phyloP scores from a whole-genome alignment of 163 green algal species.

The Chlamydomonas reinhardtii region DNA sequence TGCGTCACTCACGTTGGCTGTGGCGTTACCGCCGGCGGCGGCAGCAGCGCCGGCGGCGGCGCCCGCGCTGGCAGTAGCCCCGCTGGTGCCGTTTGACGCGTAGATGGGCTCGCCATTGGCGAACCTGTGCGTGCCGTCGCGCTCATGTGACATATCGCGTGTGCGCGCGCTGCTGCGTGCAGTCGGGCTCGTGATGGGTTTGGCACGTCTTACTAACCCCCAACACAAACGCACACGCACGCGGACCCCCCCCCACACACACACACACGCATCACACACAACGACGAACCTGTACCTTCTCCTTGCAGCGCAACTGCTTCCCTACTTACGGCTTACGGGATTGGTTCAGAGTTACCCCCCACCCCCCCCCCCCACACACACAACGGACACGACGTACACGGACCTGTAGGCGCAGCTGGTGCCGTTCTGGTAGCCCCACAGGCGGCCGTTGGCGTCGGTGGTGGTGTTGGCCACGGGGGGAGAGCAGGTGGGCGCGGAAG shows the following conservation, averaged over 20 bases:
- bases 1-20: background rate
- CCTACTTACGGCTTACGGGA: too few relatives aligned
- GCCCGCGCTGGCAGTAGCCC: background rate
- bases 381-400: background rate
- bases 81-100: background rate
- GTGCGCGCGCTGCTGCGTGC: too few relatives aligned
- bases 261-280: too few relatives aligned
- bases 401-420: conserved; percentile 38
- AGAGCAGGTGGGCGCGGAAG: conserved; percentile 14
- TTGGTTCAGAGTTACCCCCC: too few relatives aligned
- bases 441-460: background rate
- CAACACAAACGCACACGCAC: too few relatives aligned
- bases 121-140: background rate
- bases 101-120: conserved; percentile 10
- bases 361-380: background rate
- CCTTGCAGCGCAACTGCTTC: too few relatives aligned
- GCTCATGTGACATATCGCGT: too few relatives aligned
- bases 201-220: too few relatives aligned
- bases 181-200: too few relatives aligned
- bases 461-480: conserved; percentile 4
- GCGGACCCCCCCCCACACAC: too few relatives aligned
- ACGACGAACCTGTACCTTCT: too few relatives aligned
- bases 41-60: background rate
- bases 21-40: background rate
- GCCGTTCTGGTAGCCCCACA: conserved; percentile 51